A percentile compares a stretch with the other conserved stretches of the same genome.
These are phyloP conservation scores for Zygoascus biomembranicola DNA, from an alignment of 805 yeast genomes.

Conservation along the genomic window DNA sequence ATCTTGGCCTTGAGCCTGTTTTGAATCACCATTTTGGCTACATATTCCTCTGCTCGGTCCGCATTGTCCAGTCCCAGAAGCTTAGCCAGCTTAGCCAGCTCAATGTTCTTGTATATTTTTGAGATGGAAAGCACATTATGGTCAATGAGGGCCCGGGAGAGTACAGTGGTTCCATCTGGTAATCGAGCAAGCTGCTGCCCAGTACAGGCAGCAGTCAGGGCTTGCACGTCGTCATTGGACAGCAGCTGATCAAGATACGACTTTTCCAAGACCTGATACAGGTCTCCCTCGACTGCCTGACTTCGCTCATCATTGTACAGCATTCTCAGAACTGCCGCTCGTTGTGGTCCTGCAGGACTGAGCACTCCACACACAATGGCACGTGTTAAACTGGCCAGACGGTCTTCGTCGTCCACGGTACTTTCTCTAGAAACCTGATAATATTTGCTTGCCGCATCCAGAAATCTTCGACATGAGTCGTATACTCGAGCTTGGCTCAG, in stretches of 20 bases:
- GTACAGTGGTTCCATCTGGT: slow-evolving; percentile 22
- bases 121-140: slow-evolving; percentile 29
- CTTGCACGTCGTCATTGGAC: slow-evolving; percentile 18
- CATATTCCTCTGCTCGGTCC: slow-evolving; percentile 21
- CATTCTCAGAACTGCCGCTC: slow-evolving; percentile 20
- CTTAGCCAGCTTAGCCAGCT: slow-evolving; percentile 20
- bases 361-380: slow-evolving; percentile 25
- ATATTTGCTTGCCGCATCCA: slow-evolving; percentile 26
- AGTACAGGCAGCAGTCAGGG: slow-evolving; percentile 14
- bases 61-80: slow-evolving; percentile 19
- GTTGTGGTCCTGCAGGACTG: slow-evolving; percentile 28
- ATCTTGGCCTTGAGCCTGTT: slow-evolving; percentile 23
- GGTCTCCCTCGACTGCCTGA: slow-evolving; percentile 3
- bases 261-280: slow-evolving; percentile 20
- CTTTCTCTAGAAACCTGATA: slow-evolving; percentile 20
- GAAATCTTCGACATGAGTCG: slow-evolving; percentile 22
- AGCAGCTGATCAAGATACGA: slow-evolving; percentile 22
- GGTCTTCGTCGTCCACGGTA: slow-evolving; percentile 20
- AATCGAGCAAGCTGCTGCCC: slow-evolving; percentile 16
- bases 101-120: slow-evolving; percentile 22
- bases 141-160: slow-evolving; percentile 25
- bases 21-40: slow-evolving; percentile 26
- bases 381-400: slow-evolving; percentile 19
- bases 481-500: slow-evolving; percentile 26
- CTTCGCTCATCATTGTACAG: slow-evolving; percentile 25